Base-by-base conservation (phyloP, 371 early-diverging fungal genomes). In the Rhizopus delemar region DNA sequence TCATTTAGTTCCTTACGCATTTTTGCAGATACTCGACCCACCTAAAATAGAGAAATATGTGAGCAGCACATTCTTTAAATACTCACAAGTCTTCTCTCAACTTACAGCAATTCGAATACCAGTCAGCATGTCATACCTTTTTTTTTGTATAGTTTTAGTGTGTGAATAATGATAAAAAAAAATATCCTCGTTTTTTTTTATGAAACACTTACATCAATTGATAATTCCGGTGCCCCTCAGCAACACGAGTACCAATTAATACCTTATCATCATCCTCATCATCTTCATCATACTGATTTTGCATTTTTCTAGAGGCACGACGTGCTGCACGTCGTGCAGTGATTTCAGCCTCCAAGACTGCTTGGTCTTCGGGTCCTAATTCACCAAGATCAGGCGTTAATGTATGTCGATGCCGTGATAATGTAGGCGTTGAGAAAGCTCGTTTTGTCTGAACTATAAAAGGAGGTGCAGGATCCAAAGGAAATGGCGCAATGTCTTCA, bases 101-200 rank as follows among this genome's bases (percentile, higher is more conserved):
- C 43, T n/a, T 43, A 43, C 92, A 12, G 89, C 88, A 36, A 89
- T 87, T n/a, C 92, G 83, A 56, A 93, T 92, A 9, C 93, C 98
- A 5, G 96, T 96, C 52, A 98, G 77, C 98, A 98, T 97, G 66
- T 98, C 91, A 78, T 96, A 43, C 43, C 43, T 43, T 43, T 43
- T 43, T 11, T 13, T 13, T 13, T 13, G n/a, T 13, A 43, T 13
- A 43, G 4, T 5, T 5, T 43, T n/a, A 43, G 43, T 43, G n/a
- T 15, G 15, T 22, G n/a, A 43, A 43, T 1, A 43, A 11, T n/a
- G 5, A 43, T 13, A 5, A 11, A 43, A 43, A 43, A 43, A 13
- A 5, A 15, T 5, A n/a, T 43, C 43, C 22, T 22, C 22, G 22
- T 22, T 22, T 22, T 22, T 22, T 22, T n/a, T 8, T 5, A 7